Base-by-base conservation (phyloP, 805 yeast genomes). In the Helenozyma baotianmanensis region DNA sequence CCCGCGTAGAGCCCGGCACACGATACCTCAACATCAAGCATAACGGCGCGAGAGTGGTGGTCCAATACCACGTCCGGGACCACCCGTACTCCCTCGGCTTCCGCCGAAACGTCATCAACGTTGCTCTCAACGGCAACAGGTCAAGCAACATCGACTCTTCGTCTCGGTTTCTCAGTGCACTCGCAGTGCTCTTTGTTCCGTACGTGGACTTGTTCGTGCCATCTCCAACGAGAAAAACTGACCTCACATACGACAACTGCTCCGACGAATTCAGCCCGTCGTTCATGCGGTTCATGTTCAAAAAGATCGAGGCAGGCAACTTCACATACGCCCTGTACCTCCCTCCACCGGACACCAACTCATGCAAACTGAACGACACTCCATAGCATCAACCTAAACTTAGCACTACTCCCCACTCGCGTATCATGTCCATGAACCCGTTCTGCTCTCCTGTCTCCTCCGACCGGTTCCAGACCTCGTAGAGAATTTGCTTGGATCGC, bases 401-500 rank as follows among this genome's bases (percentile, higher is more conserved):
- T 35, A 68, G 49, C 5, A 58, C 60, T 10, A 64, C 50, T 19
- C 70, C 78, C 81, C 81, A 76, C 36, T 69, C 76, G 32, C 76
- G 60, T 1, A 75, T 57, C 55, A 74, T 48, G 42, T 74, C 78
- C 60, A 76, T 61, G 70, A 78, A 75, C 19, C 74, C 71, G 16
- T 43, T 32, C 30, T 59, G 50, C 39, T 62, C 57, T 10, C 63
- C 62, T 6, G 36, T 40, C 15, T 48, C 47, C 4, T 56, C 59
- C 25, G 70, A 46, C 16, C 75, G 50, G 23, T 68, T 59, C 74
- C 77, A 72, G 10, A 72, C 62, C 45, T 75, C 80, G 39, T 60
- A 60, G 40, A 74, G 52, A 17, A 74, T 62, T 46, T 76, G 81
- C 42, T 73, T 73, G 1, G 72, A 69, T 23, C 78, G 55, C 81